Base-by-base conservation (phyloP, 2,329 filamentous ascomycete genomes). In the Pseudogymnoascus destructans region DNA sequence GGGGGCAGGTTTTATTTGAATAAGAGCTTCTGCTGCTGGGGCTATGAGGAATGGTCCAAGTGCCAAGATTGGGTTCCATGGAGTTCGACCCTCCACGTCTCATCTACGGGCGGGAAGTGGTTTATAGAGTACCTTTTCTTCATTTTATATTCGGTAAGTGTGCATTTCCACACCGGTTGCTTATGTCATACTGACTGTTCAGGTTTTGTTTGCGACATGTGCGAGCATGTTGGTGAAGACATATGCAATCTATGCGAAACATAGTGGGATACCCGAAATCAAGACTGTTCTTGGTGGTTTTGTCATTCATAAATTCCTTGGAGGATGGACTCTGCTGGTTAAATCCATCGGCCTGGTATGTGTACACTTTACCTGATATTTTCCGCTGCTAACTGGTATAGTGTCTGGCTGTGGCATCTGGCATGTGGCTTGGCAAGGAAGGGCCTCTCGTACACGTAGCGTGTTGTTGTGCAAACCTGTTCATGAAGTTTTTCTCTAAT, bases 391-490 rank as follows among this genome's bases (percentile, higher is more conserved):
- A 59, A 69, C 69, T 71, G 42, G 65, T 2, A 10, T 61, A 95
- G 82, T 91, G 90, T 70, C 80, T 97, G 33, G 87, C 92, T 42
- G 92, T 96, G 46, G 88, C 89, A 63, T 96, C 91, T 5, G 92
- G 92, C 56, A 85, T 98, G 77, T 97, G 93, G 92, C 76, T 97
- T 11, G 92, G 92, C 30, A 97, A 97, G 71, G 92, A 98, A 75
- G 92, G 92, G 1, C 92, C 92, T 0, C 74, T 97, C 35, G 92
- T 98, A 5, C 92, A 98, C 71, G 91, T 97, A 19, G 92, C 92
- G 60, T 97, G 93, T 73, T 97, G 93, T 71, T 96, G 91, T 69
- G 90, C 92, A 52, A 95, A 95, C 68, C 73, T 96, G 8, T 90
- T 96, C 67, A 95, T 93, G 80, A 95, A 95, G 70, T 74, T 92